Evolutionary conservation across 768 basidiomycete species (phyloP), one percentile per base, ranked within the genome.

Genomic region (Collybia nuda): DNA sequence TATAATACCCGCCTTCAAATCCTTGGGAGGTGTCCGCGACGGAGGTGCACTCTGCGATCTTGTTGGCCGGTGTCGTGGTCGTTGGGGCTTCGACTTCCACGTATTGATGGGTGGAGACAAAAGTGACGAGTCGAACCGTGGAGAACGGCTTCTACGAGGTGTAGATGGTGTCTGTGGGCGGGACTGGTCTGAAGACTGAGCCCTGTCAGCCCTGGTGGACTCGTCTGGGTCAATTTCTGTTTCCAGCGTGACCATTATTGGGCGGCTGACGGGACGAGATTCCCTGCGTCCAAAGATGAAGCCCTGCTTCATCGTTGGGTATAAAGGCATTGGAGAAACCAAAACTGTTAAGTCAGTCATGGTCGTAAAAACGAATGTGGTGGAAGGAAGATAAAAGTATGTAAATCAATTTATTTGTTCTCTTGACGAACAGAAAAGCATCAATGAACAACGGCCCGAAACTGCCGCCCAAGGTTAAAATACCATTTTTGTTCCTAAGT

Each of bases 341-440:
- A 81, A 72, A 23, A 79, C 76, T 1, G 78, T 80, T 17, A 80
- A 70, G 62, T 80, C 79, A 3, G 78, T 70, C 78, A 79, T 79
- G 36, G 57, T 57, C 55, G 56, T 50, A n/a, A 40, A 22, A 35
- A 8, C 32, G 15, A n/a, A 26, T 19, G 19, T 28, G 11, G 39
- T 22, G 22, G 38, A 22, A 23, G 23, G 36, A 39, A 15, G 22
- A 12, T 23, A 15, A 23, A 40, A 12, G 39, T 18, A 40, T 5
- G 14, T 32, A 32, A 32, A 32, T 32, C 5, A 11, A 5, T 11
- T 4, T 32, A 32, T 32, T 32, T 32, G 32, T 32, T 32, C 32
- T 32, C 32, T 32, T 32, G 12, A 3, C 32, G 12, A 11, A 5
- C 32, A 32, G 12, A 32, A 32, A 32, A 5, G 32, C 32, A 32